Evolutionary conservation across 2,329 filamentous ascomycete genomes (phyloP), one percentile per base, ranked within the genome.

Genomic region (Byssothecium circinans): DNA sequence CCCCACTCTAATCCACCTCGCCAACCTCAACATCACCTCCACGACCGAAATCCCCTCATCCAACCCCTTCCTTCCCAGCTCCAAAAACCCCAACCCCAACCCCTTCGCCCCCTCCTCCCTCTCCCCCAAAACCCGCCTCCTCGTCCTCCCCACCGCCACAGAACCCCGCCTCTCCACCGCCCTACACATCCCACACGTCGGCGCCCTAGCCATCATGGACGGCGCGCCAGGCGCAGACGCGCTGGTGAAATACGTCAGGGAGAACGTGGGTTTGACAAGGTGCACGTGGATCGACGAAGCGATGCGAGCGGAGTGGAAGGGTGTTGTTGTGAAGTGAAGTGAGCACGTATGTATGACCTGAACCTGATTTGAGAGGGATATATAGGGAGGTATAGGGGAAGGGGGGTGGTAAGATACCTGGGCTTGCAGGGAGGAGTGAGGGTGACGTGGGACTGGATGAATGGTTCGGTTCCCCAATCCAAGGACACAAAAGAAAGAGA

Each of bases 121-220:
- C n/a, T n/a, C 23, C 23, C 23, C 23, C 23, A 27, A 23, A 22
- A 47, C 44, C 4, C 78, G 80, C 18, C 75, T 89, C 2, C 76
- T 90, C 2, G 80, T 82, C 1, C 78, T 89, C 38, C 84, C 84
- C 0, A 82, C 79, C 43, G 71, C 78, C 1, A 81, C 78, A 41
- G 84, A 85, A 37, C 73, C 80, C 14, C 77, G 78, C 11, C 69
- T 90, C 14, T 80, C 80, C 39, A 67, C 72, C 23, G 76, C 76
- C 17, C 73, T 89, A 3, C 81, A 81, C 2, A 75, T 89, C 8
- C 82, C 84, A 1, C 78, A 84, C 27, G 83, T 84, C 0, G 87
- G 85, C 1, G 83, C 84, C 18, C 71, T 90, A 25, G 87, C 80
- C 0, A 65, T 90, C 6, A 67, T 75, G 17, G 73, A 74, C 6